Evolutionary conservation across 1,139 yeast genomes (phyloP).

Genomic region (Petasospora fabianii): DNA sequence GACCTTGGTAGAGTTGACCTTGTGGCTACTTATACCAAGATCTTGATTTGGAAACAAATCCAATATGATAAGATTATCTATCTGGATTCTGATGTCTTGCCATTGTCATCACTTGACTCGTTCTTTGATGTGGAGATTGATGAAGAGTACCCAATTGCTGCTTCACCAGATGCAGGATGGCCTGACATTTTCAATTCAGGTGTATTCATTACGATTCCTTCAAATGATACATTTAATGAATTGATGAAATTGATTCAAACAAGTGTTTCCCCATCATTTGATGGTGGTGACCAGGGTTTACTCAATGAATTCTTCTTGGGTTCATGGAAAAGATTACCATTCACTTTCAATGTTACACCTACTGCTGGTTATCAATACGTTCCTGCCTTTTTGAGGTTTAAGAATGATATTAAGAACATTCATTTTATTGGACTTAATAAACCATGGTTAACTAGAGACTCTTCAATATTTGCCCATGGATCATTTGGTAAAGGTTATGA

Average conservation of each 20-base stretch:
- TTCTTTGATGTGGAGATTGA: slow-evolving; percentile 39
- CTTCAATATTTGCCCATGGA: slow-evolving; percentile 7
- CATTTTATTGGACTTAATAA: slow-evolving; percentile 82
- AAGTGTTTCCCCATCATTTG: slow-evolving; percentile 55
- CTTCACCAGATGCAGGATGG: slow-evolving; percentile 90
- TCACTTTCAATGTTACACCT: slow-evolving; percentile 81
- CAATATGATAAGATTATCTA: slow-evolving; percentile 63
- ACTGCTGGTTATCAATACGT: slow-evolving; percentile 71
- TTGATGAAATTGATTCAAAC: slow-evolving; percentile 37
- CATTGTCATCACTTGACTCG: slow-evolving; percentile 43
- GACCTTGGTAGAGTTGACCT: slow-evolving; percentile 71
- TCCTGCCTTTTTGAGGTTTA: slow-evolving; percentile 72
- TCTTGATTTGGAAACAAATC: slow-evolving; percentile 63
- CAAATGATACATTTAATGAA: slow-evolving; percentile 39
- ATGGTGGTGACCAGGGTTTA: slow-evolving; percentile 94
- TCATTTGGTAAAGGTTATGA: slow-evolving; percentile 15
- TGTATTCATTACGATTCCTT: slow-evolving; percentile 65
- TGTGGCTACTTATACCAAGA: slow-evolving; percentile 63
- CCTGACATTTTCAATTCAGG: slow-evolving; percentile 95
- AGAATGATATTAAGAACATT: slow-evolving; percentile 50
- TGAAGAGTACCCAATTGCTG: slow-evolving; percentile 41
- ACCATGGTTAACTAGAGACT: slow-evolving; percentile 60
- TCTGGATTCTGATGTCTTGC: slow-evolving; percentile 79
- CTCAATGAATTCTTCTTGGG: slow-evolving; percentile 71
- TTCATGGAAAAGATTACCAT: slow-evolving; percentile 69